Conservation (phyloP, 192 early-diverging fungal species). For the Physocladia obscura region DNA sequence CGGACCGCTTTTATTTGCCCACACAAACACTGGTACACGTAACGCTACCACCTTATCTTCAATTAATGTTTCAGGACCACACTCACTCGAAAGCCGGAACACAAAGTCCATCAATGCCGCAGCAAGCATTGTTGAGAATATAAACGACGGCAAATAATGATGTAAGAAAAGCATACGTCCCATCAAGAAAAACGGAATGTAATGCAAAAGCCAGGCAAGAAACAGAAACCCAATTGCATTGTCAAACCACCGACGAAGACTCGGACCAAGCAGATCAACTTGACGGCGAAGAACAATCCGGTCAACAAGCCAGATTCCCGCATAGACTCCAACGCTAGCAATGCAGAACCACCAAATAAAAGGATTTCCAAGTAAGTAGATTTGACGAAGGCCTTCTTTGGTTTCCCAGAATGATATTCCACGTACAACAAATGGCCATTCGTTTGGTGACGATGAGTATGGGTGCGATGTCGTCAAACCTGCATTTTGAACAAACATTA, state of each 20-base stretch:
- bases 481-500: conserved; percentile 90
- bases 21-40: conserved; percentile 25
- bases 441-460: conserved; percentile 83
- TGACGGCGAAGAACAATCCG: conserved; percentile 71
- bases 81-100: conserved; percentile 20
- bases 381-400: conserved; percentile 73
- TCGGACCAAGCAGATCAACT: conserved; percentile 54
- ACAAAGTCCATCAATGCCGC: conserved; percentile 78
- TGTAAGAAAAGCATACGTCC: conserved; percentile 90
- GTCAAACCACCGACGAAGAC: conserved; percentile 61
- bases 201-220: conserved; percentile 82
- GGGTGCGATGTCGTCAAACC: conserved; percentile 88
- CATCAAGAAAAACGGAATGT: conserved; percentile 89
- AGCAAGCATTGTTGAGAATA: conserved; percentile 75
- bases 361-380: conserved; percentile 90
- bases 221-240: conserved; percentile 74
- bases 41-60: conserved; percentile 17
- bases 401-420: conserved; percentile 93
- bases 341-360: conserved; percentile 75
- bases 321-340: conserved; percentile 63
- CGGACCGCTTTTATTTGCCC: conserved; percentile 21
- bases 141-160: conserved; percentile 88
- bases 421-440: conserved; percentile 84
- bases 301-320: conserved; percentile 66
- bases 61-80: background rate